These are phyloP conservation scores for Graphilbum fragrans DNA, from an alignment of 2,329 filamentous ascomycete species.

Conservation along the genomic window DNA sequence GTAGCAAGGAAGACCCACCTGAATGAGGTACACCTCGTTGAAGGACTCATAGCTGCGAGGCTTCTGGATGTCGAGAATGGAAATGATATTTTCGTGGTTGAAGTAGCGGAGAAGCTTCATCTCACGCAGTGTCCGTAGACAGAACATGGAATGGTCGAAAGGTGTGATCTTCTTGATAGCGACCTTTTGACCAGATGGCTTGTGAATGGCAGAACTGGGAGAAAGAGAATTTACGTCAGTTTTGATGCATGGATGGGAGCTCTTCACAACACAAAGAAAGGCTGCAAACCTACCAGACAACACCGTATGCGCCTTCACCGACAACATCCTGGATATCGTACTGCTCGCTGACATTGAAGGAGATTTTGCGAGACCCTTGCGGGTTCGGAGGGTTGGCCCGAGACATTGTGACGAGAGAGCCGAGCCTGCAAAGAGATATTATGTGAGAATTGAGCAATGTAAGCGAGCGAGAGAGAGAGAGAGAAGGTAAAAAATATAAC, in stretches of 20 bases:
- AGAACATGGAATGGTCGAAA: constrained; percentile 99
- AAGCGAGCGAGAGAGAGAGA: no score
- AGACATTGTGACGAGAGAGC: constrained; percentile 32
- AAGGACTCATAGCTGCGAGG: constrained; percentile 92
- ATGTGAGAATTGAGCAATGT: no score
- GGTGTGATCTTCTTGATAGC: constrained; percentile 99
- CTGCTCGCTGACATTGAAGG: constrained; percentile 98
- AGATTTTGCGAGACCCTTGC: constrained; percentile 77
- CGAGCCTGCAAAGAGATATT: background rate
- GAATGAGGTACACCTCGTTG: constrained; percentile 96
- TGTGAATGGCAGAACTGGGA: constrained; percentile 83
- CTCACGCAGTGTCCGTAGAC: constrained; percentile 86
- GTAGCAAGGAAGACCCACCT: constrained; percentile 40
- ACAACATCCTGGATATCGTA: constrained; percentile 99
- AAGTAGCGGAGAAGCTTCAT: constrained; percentile 99
- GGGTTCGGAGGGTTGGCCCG: constrained; percentile 44
- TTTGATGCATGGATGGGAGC: background rate
- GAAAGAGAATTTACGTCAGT: background rate
- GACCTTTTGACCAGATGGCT: constrained; percentile 95
- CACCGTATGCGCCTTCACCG: constrained; percentile 94
- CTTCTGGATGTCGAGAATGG: constrained; percentile 97
- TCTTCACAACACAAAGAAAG: background rate
- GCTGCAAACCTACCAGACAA: constrained; percentile 67
- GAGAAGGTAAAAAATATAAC: no score
- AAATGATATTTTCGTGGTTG: constrained; percentile 99